Percentiles rank a stretch among this genome's conserved stretches.
These are phyloP conservation scores for Choiromyces venosus DNA, from an alignment of 495 filamentous ascomycete genomes.

Conservation along the genomic window DNA sequence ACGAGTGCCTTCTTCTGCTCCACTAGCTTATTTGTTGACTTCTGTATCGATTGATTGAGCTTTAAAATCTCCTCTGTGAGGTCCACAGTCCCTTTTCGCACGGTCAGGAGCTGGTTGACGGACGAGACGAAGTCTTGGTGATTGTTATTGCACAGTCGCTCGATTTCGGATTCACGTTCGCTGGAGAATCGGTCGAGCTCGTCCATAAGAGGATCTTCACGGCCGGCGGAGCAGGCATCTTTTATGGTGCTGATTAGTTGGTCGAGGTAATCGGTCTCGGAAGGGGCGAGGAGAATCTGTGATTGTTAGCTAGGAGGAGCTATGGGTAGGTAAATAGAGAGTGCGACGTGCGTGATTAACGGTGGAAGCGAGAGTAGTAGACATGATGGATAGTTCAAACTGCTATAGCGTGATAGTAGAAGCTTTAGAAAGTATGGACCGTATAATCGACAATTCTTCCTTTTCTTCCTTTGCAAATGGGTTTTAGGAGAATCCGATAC, in stretches of 20 bases:
- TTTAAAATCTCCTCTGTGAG: conserved; percentile 87
- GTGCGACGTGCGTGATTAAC: background rate
- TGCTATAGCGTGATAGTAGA: background rate
- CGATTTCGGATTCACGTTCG: conserved; percentile 85
- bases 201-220: conserved; percentile 67
- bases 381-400: background rate
- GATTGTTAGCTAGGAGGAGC: background rate
- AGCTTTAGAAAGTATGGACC: background rate
- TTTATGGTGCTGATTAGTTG: conserved; percentile 88
- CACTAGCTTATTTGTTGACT: conserved; percentile 88
- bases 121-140: conserved; percentile 94
- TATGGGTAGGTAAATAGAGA: background rate
- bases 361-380: background rate
- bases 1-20: conserved; percentile 92
- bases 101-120: conserved; percentile 83
- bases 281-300: conserved; percentile 84
- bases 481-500: background rate
- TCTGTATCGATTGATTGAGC: conserved; percentile 88
- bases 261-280: conserved; percentile 89
- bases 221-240: conserved; percentile 73
- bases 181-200: conserved; percentile 72
- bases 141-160: conserved; percentile 87
- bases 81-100: conserved; percentile 78
- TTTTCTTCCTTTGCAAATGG: background rate
- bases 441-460: background rate